Conservation (phyloP, 169 alveolate species). For the Toxoplasma gondii region DNA sequence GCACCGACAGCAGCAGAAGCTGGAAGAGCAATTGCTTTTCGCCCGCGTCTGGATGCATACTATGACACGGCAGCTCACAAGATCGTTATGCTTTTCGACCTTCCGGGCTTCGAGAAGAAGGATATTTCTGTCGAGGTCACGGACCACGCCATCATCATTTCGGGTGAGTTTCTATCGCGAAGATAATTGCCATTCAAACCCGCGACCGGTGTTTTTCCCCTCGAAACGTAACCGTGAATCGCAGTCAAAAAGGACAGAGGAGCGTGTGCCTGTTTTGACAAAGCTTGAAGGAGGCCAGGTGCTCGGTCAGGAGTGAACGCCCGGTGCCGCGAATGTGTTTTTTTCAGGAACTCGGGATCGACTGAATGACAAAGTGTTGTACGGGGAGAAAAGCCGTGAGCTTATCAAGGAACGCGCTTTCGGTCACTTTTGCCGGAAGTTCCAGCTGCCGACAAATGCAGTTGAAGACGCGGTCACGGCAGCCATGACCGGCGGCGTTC, state of each 20-base stretch:
- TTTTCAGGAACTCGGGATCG: not conserved
- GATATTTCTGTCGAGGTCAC: conserved; percentile 47
- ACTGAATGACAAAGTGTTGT: not conserved
- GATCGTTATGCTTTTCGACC: conserved; percentile 51
- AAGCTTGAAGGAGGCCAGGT: no score
- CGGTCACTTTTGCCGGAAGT: conserved; percentile 60
- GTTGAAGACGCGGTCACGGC: conserved; percentile 57
- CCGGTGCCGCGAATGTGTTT: no score
- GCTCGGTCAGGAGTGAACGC: no score
- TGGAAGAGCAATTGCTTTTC: conserved; percentile 5
- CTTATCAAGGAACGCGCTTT: conserved; percentile 41
- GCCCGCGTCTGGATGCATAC: conserved; percentile 54
- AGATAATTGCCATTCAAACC: not conserved
- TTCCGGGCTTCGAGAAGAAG: conserved; percentile 54
- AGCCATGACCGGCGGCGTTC: conserved; percentile 50
- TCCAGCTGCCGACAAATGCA: conserved; percentile 62
- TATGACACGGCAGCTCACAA: conserved; percentile 33
- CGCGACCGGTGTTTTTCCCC: no score
- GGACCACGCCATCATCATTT: conserved; percentile 35
- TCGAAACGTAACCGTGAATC: no score
- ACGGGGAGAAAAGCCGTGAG: not conserved
- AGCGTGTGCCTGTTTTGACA: no score
- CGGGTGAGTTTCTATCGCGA: conserved; percentile 24
- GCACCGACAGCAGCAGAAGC: conserved; percentile 26
- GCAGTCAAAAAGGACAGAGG: no score